phyloP scores from a whole-genome alignment of 1,139 yeast species.

The Scheffersomyces cryptocercus region DNA sequence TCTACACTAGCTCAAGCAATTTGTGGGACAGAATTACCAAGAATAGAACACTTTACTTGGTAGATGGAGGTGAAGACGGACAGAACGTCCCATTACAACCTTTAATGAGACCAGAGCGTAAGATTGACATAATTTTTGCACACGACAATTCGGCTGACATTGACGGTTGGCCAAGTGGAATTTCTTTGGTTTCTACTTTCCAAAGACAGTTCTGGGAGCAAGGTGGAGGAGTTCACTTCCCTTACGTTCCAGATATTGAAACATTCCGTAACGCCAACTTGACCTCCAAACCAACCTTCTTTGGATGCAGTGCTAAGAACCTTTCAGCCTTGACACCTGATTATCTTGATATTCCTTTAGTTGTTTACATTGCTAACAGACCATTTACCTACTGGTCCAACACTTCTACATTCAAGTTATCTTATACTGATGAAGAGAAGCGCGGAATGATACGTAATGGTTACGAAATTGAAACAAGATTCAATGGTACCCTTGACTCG shows the following conservation, averaged over 20 bases:
- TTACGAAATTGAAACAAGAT: constrained; percentile 72
- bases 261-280: constrained; percentile 17
- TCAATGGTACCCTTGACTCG: constrained; percentile 67
- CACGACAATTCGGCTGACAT: constrained; percentile 17
- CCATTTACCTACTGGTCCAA: constrained; percentile 20
- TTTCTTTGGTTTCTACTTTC: constrained; percentile 17
- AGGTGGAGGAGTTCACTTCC: constrained; percentile 29
- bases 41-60: constrained; percentile 14
- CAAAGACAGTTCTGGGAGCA: constrained; percentile 19
- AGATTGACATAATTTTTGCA: constrained; percentile 20
- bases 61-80: constrained; percentile 24
- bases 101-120: constrained; percentile 16
- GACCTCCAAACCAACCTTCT: constrained; percentile 23
- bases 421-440: constrained; percentile 50
- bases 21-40: constrained; percentile 7
- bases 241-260: constrained; percentile 20
- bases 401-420: constrained; percentile 17
- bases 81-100: constrained; percentile 21
- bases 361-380: constrained; percentile 22
- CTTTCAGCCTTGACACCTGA: constrained; percentile 41
- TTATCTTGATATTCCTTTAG: constrained; percentile 19
- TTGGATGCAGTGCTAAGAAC: constrained; percentile 37
- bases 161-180: constrained; percentile 19
- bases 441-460: constrained; percentile 72
- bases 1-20: constrained; percentile 16